phyloP scores from a whole-genome alignment of 257 asterid genomes.

The Rehmannia glutinosa region DNA sequence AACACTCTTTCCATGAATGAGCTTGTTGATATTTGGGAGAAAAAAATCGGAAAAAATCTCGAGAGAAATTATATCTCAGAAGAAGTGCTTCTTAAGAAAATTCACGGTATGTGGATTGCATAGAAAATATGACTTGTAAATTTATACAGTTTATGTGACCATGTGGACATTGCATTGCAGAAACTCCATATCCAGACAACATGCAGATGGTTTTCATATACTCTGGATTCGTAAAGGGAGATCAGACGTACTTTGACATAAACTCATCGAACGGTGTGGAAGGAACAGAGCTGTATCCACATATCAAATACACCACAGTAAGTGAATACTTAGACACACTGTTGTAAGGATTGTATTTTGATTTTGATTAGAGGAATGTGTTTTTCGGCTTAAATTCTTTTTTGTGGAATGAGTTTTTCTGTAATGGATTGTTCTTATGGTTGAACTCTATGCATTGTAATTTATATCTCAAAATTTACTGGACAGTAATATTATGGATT shows the following conservation, averaged over 20 bases:
- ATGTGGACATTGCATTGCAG: slow-evolving; percentile 36
- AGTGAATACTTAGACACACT: slow-evolving; percentile 57
- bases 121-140: not conserved
- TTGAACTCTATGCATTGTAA: too few relatives aligned
- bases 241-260: slow-evolving; percentile 62
- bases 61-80: slow-evolving; percentile 51
- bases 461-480: too few relatives aligned
- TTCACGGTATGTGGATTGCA: slow-evolving; percentile 40
- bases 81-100: slow-evolving; percentile 57
- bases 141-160: not conserved
- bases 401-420: too few relatives aligned
- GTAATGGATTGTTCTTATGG: too few relatives aligned
- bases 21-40: slow-evolving; percentile 81
- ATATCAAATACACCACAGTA: slow-evolving; percentile 61
- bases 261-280: slow-evolving; percentile 53
- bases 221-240: slow-evolving; percentile 82
- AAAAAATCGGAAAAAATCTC: slow-evolving; percentile 57
- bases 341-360: slow-evolving; percentile 26
- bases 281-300: slow-evolving; percentile 69
- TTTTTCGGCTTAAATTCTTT: too few relatives aligned
- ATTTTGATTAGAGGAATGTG: slow-evolving; percentile 9
- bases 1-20: slow-evolving; percentile 72
- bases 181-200: slow-evolving; percentile 72
- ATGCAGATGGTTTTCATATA: slow-evolving; percentile 80
- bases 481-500: too few relatives aligned